These are phyloP conservation scores for Tuber umbilicatum DNA, from an alignment of 495 filamentous ascomycete species.

Conservation along the genomic window DNA sequence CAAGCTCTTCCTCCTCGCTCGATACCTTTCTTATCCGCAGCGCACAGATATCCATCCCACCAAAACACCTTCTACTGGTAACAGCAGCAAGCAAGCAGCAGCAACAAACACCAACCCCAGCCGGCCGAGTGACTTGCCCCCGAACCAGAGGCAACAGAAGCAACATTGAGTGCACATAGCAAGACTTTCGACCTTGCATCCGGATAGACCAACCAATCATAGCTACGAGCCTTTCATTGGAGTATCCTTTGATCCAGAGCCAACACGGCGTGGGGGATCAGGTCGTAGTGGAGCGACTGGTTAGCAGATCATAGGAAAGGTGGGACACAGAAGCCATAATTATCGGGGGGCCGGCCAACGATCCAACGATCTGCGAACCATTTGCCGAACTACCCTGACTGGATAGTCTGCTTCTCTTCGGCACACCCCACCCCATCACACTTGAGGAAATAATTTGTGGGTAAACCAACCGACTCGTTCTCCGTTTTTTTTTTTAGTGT, in stretches of 20 bases:
- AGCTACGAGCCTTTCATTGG: slow-evolving; percentile 17
- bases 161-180: neutral
- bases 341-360: slow-evolving; percentile 26
- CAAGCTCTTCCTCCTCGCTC: slow-evolving; percentile 31
- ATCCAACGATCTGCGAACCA: slow-evolving; percentile 26
- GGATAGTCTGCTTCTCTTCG: slow-evolving; percentile 24
- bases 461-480: slow-evolving; percentile 36
- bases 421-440: slow-evolving; percentile 23
- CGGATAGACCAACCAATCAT: slow-evolving; percentile 14
- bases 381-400: slow-evolving; percentile 33
- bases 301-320: slow-evolving; percentile 1
- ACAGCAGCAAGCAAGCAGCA: slow-evolving; percentile 26
- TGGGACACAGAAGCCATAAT: slow-evolving; percentile 9
- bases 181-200: neutral
- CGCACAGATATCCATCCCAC: slow-evolving; percentile 37
- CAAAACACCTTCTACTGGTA: slow-evolving; percentile 22
- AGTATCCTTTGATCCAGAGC: slow-evolving; percentile 6
- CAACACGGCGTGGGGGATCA: slow-evolving; percentile 12
- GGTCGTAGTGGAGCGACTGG: neutral
- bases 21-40: slow-evolving; percentile 32
- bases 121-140: slow-evolving; percentile 11
- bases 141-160: neutral
- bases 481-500: slow-evolving; percentile 21
- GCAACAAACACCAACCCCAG: slow-evolving; percentile 10
- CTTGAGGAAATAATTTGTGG: slow-evolving; percentile 10